Conservation (phyloP, 2,329 filamentous ascomycete species). For the Cercospora janseana region DNA sequence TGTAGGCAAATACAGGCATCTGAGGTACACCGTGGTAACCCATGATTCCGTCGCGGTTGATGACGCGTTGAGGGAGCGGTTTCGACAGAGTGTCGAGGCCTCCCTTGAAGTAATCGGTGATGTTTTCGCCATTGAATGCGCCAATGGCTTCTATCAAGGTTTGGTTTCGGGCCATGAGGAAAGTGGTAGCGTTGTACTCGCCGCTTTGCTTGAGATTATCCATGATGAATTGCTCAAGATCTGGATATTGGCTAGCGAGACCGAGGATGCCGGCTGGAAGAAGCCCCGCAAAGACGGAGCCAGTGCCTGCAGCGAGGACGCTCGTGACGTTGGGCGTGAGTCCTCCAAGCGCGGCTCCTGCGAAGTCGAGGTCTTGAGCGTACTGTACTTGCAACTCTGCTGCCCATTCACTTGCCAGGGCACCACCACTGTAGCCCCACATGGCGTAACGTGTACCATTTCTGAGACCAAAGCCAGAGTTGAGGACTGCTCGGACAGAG, state of each 20-base stretch:
- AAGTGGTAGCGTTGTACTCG: constrained; percentile 38
- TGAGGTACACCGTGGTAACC: constrained; percentile 45
- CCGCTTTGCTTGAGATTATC: constrained; percentile 32
- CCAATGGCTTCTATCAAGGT: constrained; percentile 30
- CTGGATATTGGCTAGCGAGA: constrained; percentile 39
- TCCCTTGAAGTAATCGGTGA: constrained; percentile 45
- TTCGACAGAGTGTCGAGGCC: constrained; percentile 32
- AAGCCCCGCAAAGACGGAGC: constrained; percentile 33
- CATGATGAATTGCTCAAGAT: constrained; percentile 31
- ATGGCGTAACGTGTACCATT: constrained; percentile 31
- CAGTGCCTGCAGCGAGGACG: constrained; percentile 40
- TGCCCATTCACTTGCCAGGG: constrained; percentile 53
- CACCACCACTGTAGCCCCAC: constrained; percentile 59
- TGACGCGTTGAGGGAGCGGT: constrained; percentile 30
- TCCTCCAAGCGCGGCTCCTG: constrained; percentile 52
- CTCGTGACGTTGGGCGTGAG: constrained; percentile 44
- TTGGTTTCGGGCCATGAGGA: constrained; percentile 34
- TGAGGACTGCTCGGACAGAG: constrained; percentile 44
- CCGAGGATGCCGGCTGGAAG: constrained; percentile 39
- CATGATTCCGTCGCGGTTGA: constrained; percentile 38
- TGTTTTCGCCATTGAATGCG: constrained; percentile 39
- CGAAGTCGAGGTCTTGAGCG: constrained; percentile 53
- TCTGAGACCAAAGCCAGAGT: constrained; percentile 27
- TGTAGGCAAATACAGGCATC: constrained; percentile 54
- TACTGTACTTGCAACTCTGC: constrained; percentile 54